These are phyloP conservation scores for Meira nashicola DNA, from an alignment of 1,284 basidiomycete genomes.

Conservation along the genomic window DNA sequence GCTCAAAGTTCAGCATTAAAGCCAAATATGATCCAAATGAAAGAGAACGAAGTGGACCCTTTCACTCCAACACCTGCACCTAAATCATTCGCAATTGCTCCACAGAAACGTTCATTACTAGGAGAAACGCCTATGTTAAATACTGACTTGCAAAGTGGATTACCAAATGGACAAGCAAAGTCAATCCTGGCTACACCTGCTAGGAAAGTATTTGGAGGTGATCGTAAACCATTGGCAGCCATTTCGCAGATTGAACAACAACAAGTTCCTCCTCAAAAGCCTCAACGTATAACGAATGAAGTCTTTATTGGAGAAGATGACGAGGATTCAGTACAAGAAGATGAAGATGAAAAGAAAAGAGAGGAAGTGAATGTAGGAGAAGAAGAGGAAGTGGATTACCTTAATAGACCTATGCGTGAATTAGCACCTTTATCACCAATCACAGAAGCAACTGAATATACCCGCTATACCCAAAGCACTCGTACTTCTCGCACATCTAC, in stretches of 20 bases:
- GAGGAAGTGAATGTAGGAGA: neutral
- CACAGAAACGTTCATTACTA: too few species aligned
- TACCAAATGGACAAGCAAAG: neutral
- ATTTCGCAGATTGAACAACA: constrained; percentile 4
- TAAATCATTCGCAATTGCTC: neutral
- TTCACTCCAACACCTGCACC: constrained; percentile 30
- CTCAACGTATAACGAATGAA: constrained; percentile 7
- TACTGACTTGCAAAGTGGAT: neutral
- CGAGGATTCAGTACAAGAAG: constrained; percentile 15
- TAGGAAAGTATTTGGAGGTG: neutral
- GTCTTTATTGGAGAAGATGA: constrained; percentile 27
- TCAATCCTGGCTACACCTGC: neutral
- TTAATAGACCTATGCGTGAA: neutral
- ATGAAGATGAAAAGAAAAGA: neutral
- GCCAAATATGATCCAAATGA: neutral
- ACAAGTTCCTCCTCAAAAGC: neutral
- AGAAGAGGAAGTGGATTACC: constrained; percentile 9
- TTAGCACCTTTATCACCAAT: constrained; percentile 18
- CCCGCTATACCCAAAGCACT: constrained; percentile 26
- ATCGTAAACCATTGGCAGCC: neutral
- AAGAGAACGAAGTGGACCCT: constrained; percentile 15
- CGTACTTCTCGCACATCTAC: neutral
- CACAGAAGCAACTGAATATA: constrained; percentile 42
- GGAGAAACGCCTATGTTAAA: neutral
- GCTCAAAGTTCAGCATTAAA: neutral